These are phyloP conservation scores for Lunasporangiospora selenospora DNA, from an alignment of 192 early-diverging fungal species.

Conservation along the genomic window DNA sequence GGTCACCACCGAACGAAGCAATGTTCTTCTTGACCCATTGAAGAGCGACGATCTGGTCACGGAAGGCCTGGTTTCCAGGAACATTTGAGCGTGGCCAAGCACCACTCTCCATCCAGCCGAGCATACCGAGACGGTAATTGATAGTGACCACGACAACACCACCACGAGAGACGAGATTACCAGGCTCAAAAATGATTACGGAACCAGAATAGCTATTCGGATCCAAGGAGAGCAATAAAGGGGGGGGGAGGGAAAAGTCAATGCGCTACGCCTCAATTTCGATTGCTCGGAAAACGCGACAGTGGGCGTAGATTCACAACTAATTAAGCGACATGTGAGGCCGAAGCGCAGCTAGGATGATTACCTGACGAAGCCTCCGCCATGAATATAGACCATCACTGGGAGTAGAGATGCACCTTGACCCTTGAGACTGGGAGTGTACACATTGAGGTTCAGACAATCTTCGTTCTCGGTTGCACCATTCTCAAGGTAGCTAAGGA, in stretches of 20 bases:
- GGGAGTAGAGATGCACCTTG: conserved; percentile 45
- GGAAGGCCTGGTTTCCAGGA: conserved; percentile 41
- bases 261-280: no score
- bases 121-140: conserved; percentile 65
- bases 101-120: conserved; percentile 51
- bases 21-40: conserved; percentile 67
- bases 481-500: conserved; percentile 21
- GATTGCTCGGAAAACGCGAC: no score
- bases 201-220: no score
- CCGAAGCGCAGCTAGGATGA: no score
- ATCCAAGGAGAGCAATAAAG: no score
- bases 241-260: no score
- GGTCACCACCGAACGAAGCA: conserved; percentile 63
- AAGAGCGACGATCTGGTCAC: conserved; percentile 62
- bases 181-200: conserved; percentile 41
- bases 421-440: conserved; percentile 48
- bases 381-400: conserved; percentile 69
- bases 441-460: conserved; percentile 62
- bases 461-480: conserved; percentile 53
- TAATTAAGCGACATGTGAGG: no score
- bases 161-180: conserved; percentile 34
- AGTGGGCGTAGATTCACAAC: no score
- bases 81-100: conserved; percentile 12
- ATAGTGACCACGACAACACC: conserved; percentile 51
- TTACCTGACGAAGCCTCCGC: conserved; percentile 58